phyloP scores from a whole-genome alignment of 2,329 filamentous ascomycete genomes.

The Aspergillus vadensis region DNA sequence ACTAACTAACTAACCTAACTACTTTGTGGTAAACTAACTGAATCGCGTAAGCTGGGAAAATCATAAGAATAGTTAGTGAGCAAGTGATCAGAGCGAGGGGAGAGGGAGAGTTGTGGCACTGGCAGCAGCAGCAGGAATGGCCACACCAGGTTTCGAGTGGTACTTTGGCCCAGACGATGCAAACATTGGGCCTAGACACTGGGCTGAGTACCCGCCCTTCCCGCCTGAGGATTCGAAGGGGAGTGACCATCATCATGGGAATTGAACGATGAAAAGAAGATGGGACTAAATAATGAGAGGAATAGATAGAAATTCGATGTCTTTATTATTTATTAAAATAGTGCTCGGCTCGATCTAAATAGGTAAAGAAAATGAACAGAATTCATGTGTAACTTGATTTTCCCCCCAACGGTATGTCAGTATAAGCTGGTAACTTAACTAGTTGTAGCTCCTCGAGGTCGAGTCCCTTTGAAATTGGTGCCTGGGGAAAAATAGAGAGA shows the following conservation, averaged over 20 bases:
- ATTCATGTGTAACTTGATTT: too few relatives aligned
- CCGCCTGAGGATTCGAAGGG: slow-evolving; percentile 6
- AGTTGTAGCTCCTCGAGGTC: too few relatives aligned
- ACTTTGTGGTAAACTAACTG: not conserved
- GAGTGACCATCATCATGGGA: not conserved
- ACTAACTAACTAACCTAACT: too few relatives aligned
- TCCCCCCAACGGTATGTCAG: too few relatives aligned
- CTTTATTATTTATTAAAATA: too few relatives aligned
- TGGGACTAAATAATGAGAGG: too few relatives aligned
- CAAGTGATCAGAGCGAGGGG: not conserved
- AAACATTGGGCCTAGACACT: slow-evolving; percentile 15
- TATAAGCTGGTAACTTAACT: too few relatives aligned
- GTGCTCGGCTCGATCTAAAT: too few relatives aligned
- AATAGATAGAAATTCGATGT: too few relatives aligned
- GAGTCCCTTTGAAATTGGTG: not conserved
- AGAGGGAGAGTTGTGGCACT: not conserved
- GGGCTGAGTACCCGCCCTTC: slow-evolving; percentile 16
- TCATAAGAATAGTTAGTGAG: not conserved
- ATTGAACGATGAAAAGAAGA: not conserved
- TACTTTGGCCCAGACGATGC: slow-evolving; percentile 9
- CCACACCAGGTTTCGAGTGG: not conserved
- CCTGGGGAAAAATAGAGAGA: not conserved
- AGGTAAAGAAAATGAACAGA: too few relatives aligned
- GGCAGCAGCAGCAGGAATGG: not conserved
- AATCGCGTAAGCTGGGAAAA: not conserved